Conservation (phyloP, 176 grass and related monocot species). For the Panicum miliaceum region DNA sequence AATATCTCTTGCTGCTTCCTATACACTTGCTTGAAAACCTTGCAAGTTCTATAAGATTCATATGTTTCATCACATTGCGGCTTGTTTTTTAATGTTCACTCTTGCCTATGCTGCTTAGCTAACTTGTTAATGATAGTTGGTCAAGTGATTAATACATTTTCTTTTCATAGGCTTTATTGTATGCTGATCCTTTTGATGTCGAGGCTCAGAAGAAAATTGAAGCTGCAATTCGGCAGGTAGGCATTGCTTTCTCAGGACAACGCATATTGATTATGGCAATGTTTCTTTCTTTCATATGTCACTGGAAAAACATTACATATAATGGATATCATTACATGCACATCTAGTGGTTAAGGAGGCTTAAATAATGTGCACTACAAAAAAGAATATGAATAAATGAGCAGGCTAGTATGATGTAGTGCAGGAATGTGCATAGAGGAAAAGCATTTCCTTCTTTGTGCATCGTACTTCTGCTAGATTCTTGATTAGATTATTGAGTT, state of each 20-base stretch:
- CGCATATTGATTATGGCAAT: background rate
- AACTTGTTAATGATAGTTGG: slow-evolving; percentile 25
- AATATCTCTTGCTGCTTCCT: slow-evolving; percentile 21
- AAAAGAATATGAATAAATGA: slow-evolving; percentile 10
- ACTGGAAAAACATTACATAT: slow-evolving; percentile 26
- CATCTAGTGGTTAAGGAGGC: background rate
- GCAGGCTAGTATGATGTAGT: background rate
- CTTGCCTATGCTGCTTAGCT: background rate
- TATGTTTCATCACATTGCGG: background rate
- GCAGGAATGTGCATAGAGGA: background rate
- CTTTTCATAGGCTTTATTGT: slow-evolving; percentile 71
- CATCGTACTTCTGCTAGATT: slow-evolving; percentile 4
- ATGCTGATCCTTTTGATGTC: slow-evolving; percentile 97
- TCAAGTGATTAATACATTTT: background rate
- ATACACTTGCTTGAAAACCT: background rate
- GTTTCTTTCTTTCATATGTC: background rate
- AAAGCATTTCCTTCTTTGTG: slow-evolving; percentile 12
- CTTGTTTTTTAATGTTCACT: slow-evolving; percentile 21
- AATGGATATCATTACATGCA: slow-evolving; percentile 14
- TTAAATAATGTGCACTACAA: slow-evolving; percentile 8
- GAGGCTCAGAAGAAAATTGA: slow-evolving; percentile 99
- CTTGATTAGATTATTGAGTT: slow-evolving; percentile 15
- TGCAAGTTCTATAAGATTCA: background rate
- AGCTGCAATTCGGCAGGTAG: slow-evolving; percentile 94
- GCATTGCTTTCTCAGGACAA: slow-evolving; percentile 31